Evolutionary conservation across 2,329 filamentous ascomycete genomes (phyloP).

Genomic region (Amesomyces nigricolor): DNA sequence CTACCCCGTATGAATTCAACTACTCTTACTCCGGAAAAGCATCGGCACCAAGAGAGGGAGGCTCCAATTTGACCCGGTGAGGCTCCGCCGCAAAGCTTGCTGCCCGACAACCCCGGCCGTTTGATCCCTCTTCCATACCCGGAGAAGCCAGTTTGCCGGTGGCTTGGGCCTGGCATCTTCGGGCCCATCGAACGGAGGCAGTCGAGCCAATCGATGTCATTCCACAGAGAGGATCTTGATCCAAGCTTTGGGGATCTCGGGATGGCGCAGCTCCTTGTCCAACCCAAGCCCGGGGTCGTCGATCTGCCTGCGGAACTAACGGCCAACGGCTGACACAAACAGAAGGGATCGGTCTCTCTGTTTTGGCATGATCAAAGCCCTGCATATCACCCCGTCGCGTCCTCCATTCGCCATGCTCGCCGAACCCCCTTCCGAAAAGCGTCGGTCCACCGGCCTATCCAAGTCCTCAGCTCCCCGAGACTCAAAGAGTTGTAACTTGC

Average conservation of each 20-base stretch:
- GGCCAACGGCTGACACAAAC: not conserved
- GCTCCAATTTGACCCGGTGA: too few relatives aligned
- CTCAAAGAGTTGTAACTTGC: not conserved
- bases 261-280: not conserved
- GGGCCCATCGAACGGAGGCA: not conserved
- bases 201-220: not conserved
- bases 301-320: not conserved
- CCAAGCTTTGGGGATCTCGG: constrained; percentile 6
- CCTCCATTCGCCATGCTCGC: not conserved
- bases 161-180: not conserved
- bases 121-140: too few relatives aligned
- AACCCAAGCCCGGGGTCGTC: not conserved
- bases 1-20: too few relatives aligned
- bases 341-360: not conserved
- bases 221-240: constrained; percentile 4
- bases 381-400: not conserved
- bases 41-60: too few relatives aligned
- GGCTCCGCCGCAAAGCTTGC: too few relatives aligned
- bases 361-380: not conserved
- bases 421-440: not conserved
- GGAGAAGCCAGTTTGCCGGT: not conserved
- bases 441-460: not conserved
- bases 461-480: not conserved
- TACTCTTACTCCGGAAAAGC: too few relatives aligned
- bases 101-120: too few relatives aligned